Base-by-base conservation (phyloP, 257 asterid species). In the Rhazya stricta region DNA sequence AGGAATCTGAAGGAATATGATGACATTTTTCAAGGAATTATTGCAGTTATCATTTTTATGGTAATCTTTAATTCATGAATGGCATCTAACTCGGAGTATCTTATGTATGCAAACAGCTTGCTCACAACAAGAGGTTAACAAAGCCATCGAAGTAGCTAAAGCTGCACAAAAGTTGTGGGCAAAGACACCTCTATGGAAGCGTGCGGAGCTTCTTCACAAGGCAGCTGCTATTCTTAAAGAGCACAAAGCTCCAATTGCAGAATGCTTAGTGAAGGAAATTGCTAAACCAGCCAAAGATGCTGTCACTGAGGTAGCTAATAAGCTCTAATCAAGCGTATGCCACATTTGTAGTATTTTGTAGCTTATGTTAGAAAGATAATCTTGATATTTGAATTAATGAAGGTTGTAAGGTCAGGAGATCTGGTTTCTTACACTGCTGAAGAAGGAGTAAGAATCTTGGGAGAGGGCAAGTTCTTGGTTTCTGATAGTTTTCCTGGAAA, bases 241-340 rank as follows among this genome's bases (percentile, higher is more conserved):
- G 84, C 94, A 92, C 79, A 94, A 83, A 73, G 89, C 84, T 74
- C 98, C 99, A 3, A 94, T 94, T 67, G 99, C 97, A 11, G 99
- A 94, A 74, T 96, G 98, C 74, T 84, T 94, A 65, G 85, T 94
- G 0, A 94, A 94, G 77, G 99, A 94, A 83, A 94, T 94, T 37
- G 99, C 99, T 1, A 94, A 94, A 79, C 99, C 99, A 51, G 96
- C 97, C 5, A 94, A 94, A 74, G 99, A 94, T 81, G 87, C 99
- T 21, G 92, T 88, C 77, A 84, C 96, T 27, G 99, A 94, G 99
- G 98, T 91, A 77, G n/a, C 19, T 58, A 71, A 66, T 68, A 2
- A 25, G 15, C 51, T 43, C 16, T 36, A 21, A 51, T 68, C 2
- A n/a, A 62, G 69, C 36, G 9, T 51, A 51, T 51, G 25, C 5